A percentile compares a stretch with the other conserved stretches of the same genome.
Conservation (phyloP, 805 yeast species). For the Yamadazyma tumulicola region DNA sequence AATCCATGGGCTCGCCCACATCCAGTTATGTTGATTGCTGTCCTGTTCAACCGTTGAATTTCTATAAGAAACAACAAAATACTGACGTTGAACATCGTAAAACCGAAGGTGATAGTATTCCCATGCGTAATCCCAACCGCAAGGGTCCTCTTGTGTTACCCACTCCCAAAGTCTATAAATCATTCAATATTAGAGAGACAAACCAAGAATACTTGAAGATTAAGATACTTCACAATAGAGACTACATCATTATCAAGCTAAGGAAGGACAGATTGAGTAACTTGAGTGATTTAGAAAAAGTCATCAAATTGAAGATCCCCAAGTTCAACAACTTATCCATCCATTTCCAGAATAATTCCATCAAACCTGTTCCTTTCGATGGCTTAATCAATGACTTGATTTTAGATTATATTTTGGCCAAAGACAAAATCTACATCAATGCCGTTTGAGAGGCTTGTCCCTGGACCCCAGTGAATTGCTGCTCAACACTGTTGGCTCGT, state of each 20-base stretch:
- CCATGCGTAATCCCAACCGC: no score
- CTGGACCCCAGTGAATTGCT: no score
- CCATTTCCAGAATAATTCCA: conserved; percentile 7
- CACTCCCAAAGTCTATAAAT: conserved; percentile 2
- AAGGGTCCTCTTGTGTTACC: no score
- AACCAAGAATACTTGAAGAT: conserved; percentile 4
- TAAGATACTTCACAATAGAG: conserved; percentile 5
- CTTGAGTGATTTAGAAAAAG: conserved; percentile 8
- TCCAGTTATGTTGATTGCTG: no score
- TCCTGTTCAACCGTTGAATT: no score
- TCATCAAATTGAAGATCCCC: conserved; percentile 7
- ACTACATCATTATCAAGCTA: conserved; percentile 4
- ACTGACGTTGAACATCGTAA: no score
- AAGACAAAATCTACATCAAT: conserved; percentile 10
- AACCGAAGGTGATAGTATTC: no score
- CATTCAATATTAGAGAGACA: conserved; percentile 6
- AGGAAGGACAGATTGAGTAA: conserved; percentile 11
- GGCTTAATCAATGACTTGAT: conserved; percentile 8
- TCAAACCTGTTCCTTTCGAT: conserved; percentile 10
- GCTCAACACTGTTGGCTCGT: no score
- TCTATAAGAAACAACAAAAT: no score
- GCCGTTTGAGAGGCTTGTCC: no score
- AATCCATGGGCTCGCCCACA: no score
- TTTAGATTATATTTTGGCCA: conserved; percentile 12
- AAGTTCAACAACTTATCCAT: conserved; percentile 4